Base-by-base conservation (phyloP, 1,139 yeast genomes). In the Blastobotrys petasosporus region DNA sequence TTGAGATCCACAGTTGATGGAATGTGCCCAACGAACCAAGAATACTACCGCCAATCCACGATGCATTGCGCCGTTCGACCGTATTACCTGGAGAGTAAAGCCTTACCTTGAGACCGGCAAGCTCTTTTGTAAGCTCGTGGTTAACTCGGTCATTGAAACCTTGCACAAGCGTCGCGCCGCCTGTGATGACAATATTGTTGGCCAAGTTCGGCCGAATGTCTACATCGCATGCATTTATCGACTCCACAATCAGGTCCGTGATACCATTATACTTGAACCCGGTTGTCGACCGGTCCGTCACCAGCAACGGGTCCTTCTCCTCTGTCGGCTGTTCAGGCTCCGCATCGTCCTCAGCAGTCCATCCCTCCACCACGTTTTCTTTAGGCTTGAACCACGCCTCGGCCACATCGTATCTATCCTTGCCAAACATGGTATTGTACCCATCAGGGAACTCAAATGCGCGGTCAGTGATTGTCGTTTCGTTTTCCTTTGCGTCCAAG, bases 31-130 rank as follows among this genome's bases (percentile, higher is more conserved):
- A 73, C 46, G 95, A 84, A 3, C 96, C 83, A 49, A 92, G 71
- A 35, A 92, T 94, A 54, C 94, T 82, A 6, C 97, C 97, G 37
- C 99, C 99, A 46, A 92, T 78, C 97, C 98, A 92, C 6, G 94
- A 75, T 53, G 94, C 88, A 62, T 79, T 85, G 54, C 80, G 79
- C 59, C 97, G 76, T 65, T 92, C 98, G 42, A 76, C 75, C 1
- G 85, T 68, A 62, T 85, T 86, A 33, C 98, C 97, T 3, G 86
- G 81, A 1, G 97, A 86, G 58, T 88, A 86, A 40, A 92, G 76
- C 60, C 97, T 74, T 44, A 92, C 82, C 65, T 92, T 92, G 55
- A 90, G 73, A n/a, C 97, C 96, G 1, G 97, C 97, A 57, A 90
- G 80, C 48, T 77, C 69, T 47, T 74, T 73, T 20, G 82, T 76